Evolutionary conservation across 2,329 filamentous ascomycete genomes (phyloP).

Genomic region (Penicillium sp.): DNA sequence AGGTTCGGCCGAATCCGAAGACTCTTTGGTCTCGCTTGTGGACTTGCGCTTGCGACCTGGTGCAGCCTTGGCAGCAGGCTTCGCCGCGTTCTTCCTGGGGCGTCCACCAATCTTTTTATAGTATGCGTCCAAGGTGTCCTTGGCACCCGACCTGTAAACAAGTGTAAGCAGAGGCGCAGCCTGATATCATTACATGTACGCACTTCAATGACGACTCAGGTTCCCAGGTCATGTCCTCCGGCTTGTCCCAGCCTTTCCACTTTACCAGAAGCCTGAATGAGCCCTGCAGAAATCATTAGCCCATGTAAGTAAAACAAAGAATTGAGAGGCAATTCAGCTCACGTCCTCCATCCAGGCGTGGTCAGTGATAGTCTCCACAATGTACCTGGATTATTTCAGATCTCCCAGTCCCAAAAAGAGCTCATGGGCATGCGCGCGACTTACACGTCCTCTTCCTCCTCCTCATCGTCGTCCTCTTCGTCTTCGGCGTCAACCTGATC

Average conservation of each 20-base stretch:
- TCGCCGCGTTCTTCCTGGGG: constrained; percentile 35
- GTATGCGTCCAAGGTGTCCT: constrained; percentile 47
- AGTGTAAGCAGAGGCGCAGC: constrained; percentile 23
- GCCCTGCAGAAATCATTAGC: constrained; percentile 37
- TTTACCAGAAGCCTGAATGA: constrained; percentile 48
- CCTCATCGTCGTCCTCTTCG: constrained; percentile 35
- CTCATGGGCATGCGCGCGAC: constrained; percentile 19
- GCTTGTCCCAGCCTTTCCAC: constrained; percentile 52
- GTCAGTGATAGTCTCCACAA: constrained; percentile 46
- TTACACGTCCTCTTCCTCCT: constrained; percentile 43
- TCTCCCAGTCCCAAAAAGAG: constrained; percentile 8
- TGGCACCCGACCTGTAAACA: constrained; percentile 41
- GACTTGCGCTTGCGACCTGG: constrained; percentile 42
- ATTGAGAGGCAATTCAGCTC: constrained; percentile 14
- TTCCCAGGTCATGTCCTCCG: constrained; percentile 51
- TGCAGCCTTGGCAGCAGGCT: constrained; percentile 26
- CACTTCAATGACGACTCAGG: constrained; percentile 51
- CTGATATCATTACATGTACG: constrained; percentile 14
- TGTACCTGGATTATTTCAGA: constrained; percentile 38
- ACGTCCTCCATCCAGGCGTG: constrained; percentile 46
- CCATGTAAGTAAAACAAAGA: background rate
- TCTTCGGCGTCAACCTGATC: constrained; percentile 27
- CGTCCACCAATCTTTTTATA: constrained; percentile 48
- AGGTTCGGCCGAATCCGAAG: constrained; percentile 27
- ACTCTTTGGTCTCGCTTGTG: constrained; percentile 34